These are phyloP conservation scores for Pythium chondricola DNA, from an alignment of 352 stramenopile genomes.

Conservation along the genomic window DNA sequence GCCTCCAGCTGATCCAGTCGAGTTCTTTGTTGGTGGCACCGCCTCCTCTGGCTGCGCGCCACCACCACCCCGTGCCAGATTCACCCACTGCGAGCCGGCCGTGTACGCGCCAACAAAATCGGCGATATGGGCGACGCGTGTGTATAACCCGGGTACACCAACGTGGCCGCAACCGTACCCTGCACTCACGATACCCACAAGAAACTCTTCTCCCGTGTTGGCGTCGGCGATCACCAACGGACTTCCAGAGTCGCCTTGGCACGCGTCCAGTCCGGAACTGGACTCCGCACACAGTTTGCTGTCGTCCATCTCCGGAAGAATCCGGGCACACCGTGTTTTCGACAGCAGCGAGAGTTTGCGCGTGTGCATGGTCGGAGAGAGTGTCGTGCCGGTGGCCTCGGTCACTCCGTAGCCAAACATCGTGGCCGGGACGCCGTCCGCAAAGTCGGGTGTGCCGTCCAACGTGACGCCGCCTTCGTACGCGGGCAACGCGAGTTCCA, in stretches of 20 bases:
- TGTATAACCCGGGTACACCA: conserved; percentile 31
- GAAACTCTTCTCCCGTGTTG: conserved; percentile 3
- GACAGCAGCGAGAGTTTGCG: conserved; percentile 22
- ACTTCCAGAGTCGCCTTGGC: conserved; percentile 31
- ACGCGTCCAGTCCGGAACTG: conserved; percentile 20
- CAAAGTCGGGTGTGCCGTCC: conserved; percentile 18
- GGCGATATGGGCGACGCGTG: conserved; percentile 18
- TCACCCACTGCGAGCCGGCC: conserved; percentile 5
- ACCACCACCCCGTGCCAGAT: neutral
- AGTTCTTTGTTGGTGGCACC: too few relatives aligned
- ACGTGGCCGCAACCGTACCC: conserved; percentile 30
- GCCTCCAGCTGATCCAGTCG: neutral
- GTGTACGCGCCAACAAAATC: conserved; percentile 27
- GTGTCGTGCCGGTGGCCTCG: conserved; percentile 1
- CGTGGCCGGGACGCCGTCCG: conserved; percentile 9
- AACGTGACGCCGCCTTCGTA: conserved; percentile 19
- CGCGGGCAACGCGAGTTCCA: conserved; percentile 23
- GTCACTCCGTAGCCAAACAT: conserved; percentile 29
- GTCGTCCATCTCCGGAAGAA: conserved; percentile 22
- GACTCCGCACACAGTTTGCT: conserved; percentile 25
- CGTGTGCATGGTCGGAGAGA: conserved; percentile 21
- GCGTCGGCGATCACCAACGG: conserved; percentile 19
- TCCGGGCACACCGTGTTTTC: conserved; percentile 6
- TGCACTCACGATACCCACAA: conserved; percentile 30
- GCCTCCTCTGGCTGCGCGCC: too few relatives aligned